Evolutionary conservation across 495 filamentous ascomycete genomes (phyloP), one percentile per base, ranked within the genome.

Genomic region (Friedmanniomyces endolithicus): DNA sequence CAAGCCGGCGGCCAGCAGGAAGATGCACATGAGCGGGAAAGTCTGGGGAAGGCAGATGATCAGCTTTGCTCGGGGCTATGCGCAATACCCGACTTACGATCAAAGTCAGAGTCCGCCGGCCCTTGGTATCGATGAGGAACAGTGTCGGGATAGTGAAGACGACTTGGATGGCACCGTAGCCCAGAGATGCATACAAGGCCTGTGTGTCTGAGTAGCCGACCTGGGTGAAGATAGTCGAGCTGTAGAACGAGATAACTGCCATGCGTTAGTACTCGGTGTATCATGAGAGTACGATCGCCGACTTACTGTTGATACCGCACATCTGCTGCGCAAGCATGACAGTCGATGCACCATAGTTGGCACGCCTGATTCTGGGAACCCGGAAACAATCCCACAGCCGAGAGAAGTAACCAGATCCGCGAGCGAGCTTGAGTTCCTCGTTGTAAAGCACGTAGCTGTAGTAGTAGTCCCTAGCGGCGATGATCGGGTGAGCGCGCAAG

Each of bases 271-370:
- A 16, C 33, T 19, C 33, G 24, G 24, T 35, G n/a, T 31, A 12
- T 24, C 11, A n/a, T n/a, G n/a, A n/a, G n/a, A n/a, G 11, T 22
- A 24, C 12, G 12, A 23, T 2, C 12, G 6, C 40, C 1, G 33
- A 47, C 82, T 83, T 57, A 80, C 78, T 57, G 55, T 63, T 61
- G 52, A 60, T 67, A 27, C 75, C 77, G 53, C 75, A 78, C 73
- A 80, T 76, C 62, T 81, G 77, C 64, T 83, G 79, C 1, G 77
- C 81, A 59, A 86, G 75, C 79, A 87, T 87, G 50, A 88, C 83
- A 1, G 76, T 72, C 53, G 72, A 75, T 0, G 78, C 80, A 33
- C 82, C 84, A 24, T 80, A 72, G 23, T 78, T 85, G 11, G 83
- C 82, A 52, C 84, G 77, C 35, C 83, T 76, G 48, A 85, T 70